phyloP scores from a whole-genome alignment of 1,284 basidiomycete species.

The Trichosporon asahii region DNA sequence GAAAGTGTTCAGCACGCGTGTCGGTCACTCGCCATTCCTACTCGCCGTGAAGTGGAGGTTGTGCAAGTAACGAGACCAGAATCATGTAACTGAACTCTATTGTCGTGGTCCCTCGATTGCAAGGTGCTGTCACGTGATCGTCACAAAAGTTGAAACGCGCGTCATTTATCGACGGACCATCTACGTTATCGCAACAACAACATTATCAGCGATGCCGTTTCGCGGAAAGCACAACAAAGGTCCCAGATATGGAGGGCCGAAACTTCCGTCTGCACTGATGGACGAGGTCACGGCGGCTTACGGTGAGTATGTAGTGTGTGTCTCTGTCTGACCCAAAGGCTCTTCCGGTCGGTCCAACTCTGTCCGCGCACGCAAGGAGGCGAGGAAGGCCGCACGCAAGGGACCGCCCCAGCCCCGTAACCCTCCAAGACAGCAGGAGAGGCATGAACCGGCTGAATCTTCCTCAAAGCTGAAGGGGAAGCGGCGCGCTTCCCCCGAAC shows the following conservation, averaged over 20 bases:
- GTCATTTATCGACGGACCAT: background rate
- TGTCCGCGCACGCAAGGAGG: slow-evolving; percentile 18
- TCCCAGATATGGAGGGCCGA: slow-evolving; percentile 27
- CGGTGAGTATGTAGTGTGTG: slow-evolving; percentile 24
- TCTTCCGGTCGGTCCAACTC: slow-evolving; percentile 2
- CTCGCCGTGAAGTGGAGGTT: slow-evolving; percentile 6
- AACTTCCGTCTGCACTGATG: slow-evolving; percentile 39
- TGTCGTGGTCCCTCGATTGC: background rate
- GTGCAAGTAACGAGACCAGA: background rate
- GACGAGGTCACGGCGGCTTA: slow-evolving; percentile 37
- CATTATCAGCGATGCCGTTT: background rate
- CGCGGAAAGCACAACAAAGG: slow-evolving; percentile 11
- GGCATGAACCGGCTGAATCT: background rate
- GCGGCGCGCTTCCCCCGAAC: slow-evolving; percentile 18
- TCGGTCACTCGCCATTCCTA: background rate
- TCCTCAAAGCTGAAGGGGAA: slow-evolving; percentile 15
- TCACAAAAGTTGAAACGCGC: slow-evolving; percentile 9
- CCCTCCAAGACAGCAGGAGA: slow-evolving; percentile 4
- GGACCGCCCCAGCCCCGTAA: slow-evolving; percentile 23
- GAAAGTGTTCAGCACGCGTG: background rate
- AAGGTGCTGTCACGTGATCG: background rate
- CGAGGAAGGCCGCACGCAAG: slow-evolving; percentile 25
- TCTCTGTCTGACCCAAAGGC: slow-evolving; percentile 6
- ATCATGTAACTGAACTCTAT: slow-evolving; percentile 5
- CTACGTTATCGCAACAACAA: background rate